A percentile compares a stretch with the other conserved stretches of the same genome.
Conservation (phyloP, 768 basidiomycete species). For the Mycena latifolia region DNA sequence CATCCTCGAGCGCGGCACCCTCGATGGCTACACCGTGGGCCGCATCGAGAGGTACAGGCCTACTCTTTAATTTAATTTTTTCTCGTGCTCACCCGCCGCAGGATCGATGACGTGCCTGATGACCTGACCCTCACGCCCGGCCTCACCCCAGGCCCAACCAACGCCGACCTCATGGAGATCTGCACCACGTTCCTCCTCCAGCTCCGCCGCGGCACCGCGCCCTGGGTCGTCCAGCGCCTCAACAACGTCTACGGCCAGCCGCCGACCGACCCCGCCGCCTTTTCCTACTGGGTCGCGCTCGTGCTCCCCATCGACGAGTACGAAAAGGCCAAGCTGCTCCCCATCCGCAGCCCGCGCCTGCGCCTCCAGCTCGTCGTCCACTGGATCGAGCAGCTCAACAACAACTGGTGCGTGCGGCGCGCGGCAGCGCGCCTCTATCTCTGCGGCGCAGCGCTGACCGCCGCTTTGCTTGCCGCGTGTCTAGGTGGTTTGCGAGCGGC, state of each 20-base stretch:
- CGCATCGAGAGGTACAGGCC: slow-evolving; percentile 66
- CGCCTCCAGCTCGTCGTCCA: slow-evolving; percentile 89
- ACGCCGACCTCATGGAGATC: slow-evolving; percentile 64
- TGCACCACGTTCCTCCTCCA: slow-evolving; percentile 60
- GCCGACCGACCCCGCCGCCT: slow-evolving; percentile 77
- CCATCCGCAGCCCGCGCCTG: slow-evolving; percentile 82
- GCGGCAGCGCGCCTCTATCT: slow-evolving; percentile 58
- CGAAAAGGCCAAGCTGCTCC: slow-evolving; percentile 89
- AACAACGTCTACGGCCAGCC: slow-evolving; percentile 83
- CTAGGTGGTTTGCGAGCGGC: slow-evolving; percentile 3
- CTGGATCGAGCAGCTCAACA: slow-evolving; percentile 87
- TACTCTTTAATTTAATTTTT: neutral
- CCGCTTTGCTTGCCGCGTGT: neutral
- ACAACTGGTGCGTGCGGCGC: slow-evolving; percentile 64
- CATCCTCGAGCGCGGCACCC: slow-evolving; percentile 82
- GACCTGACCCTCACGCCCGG: slow-evolving; percentile 33
- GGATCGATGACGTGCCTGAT: slow-evolving; percentile 45
- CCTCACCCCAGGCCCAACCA: slow-evolving; percentile 45
- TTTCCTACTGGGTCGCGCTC: slow-evolving; percentile 92
- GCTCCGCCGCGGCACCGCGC: slow-evolving; percentile 76
- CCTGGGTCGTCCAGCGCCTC: slow-evolving; percentile 93
- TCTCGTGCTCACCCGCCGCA: neutral
- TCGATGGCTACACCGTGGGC: slow-evolving; percentile 93
- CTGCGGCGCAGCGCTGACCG: slow-evolving; percentile 44
- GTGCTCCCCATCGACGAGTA: slow-evolving; percentile 93